Conservation (phyloP, 345 rosid species). For the Rhodamnia rubescens region DNA sequence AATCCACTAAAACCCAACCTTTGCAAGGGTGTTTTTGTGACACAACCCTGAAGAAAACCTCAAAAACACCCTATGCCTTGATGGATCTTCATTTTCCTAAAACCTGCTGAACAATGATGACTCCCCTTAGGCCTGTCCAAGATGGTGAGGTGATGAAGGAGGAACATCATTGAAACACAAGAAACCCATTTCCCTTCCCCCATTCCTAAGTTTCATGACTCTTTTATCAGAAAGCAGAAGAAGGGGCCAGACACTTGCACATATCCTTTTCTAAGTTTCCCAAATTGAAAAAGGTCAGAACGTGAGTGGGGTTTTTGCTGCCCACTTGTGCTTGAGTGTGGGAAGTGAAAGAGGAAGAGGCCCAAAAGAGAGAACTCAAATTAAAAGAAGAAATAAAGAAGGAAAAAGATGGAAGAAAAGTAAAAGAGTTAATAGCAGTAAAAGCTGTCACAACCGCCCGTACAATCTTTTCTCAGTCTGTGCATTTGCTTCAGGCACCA, state of each 20-base stretch:
- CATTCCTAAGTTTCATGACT: background rate
- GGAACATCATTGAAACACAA: background rate
- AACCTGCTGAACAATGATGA: background rate
- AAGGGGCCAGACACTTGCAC: background rate
- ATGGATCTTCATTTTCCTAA: background rate
- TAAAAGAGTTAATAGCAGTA: constrained; percentile 15
- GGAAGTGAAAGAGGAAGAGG: constrained; percentile 19
- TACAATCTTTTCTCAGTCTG: constrained; percentile 23
- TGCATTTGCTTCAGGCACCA: constrained; percentile 18
- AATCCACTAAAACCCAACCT: background rate
- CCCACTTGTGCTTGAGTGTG: background rate
- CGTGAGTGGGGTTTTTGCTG: constrained; percentile 19
- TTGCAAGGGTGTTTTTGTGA: background rate
- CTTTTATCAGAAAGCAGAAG: background rate
- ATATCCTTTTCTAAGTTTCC: constrained; percentile 12
- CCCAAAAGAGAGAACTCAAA: constrained; percentile 17
- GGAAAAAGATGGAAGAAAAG: constrained; percentile 4
- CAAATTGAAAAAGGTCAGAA: constrained; percentile 21
- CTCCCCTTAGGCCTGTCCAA: background rate
- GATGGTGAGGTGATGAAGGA: background rate
- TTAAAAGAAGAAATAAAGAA: background rate
- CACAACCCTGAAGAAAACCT: background rate
- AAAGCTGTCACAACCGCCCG: constrained; percentile 23
- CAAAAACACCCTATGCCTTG: background rate
- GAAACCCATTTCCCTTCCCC: background rate